These are phyloP conservation scores for Aeminium ludgeri DNA, from an alignment of 495 filamentous ascomycete genomes.

Conservation along the genomic window DNA sequence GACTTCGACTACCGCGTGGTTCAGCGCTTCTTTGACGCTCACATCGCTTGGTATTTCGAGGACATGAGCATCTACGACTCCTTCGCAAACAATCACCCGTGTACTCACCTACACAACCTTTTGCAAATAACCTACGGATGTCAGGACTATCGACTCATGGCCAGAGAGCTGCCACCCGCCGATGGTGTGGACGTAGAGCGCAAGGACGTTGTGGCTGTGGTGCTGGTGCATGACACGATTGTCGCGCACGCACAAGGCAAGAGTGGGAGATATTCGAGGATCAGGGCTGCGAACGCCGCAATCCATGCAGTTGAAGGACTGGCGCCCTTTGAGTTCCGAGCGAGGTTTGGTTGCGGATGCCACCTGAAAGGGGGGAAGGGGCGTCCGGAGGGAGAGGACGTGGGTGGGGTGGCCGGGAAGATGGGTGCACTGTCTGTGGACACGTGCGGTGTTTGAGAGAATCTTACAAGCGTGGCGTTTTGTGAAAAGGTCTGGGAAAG, in stretches of 20 bases:
- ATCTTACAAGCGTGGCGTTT: too few relatives aligned
- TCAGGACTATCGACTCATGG: constrained; percentile 36
- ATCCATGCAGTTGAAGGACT: constrained; percentile 41
- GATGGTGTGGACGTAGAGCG: constrained; percentile 26
- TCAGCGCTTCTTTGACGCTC: constrained; percentile 54
- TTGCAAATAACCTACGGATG: constrained; percentile 37
- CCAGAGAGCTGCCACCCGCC: constrained; percentile 30
- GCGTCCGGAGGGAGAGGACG: too few relatives aligned
- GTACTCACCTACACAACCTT: constrained; percentile 36
- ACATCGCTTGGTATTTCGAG: constrained; percentile 62
- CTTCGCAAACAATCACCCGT: constrained; percentile 79
- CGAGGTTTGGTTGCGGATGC: constrained; percentile 49
- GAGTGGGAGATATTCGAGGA: constrained; percentile 54
- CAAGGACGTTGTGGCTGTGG: constrained; percentile 44
- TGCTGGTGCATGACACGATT: constrained; percentile 53
- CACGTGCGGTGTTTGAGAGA: too few relatives aligned
- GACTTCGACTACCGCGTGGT: constrained; percentile 55
- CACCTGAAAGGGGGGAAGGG: not conserved
- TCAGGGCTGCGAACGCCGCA: constrained; percentile 54
- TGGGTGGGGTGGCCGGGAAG: too few relatives aligned
- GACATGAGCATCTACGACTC: constrained; percentile 82
- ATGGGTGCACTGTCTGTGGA: too few relatives aligned
- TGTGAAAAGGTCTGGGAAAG: too few relatives aligned
- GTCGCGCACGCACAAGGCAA: constrained; percentile 32
- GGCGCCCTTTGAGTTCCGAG: constrained; percentile 39